A percentile compares a stretch with the other conserved stretches of the same genome.
phyloP scores from a whole-genome alignment of 306 rosid species.

The Inga laurina region DNA sequence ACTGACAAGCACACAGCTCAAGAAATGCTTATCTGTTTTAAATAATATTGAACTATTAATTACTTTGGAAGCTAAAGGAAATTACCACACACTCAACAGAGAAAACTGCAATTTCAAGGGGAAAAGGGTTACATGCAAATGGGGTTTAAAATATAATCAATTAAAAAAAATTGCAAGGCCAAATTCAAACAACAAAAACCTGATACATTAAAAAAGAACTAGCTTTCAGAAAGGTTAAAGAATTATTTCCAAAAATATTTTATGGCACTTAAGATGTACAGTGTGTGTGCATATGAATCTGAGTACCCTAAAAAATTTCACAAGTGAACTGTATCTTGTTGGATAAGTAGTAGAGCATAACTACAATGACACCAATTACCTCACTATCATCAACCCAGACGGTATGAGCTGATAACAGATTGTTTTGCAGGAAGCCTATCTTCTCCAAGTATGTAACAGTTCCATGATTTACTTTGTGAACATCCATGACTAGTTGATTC shows the following conservation, averaged over 20 bases:
- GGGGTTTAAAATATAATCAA: neutral
- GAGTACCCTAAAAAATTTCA: neutral
- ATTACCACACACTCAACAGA: neutral
- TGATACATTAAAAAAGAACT: neutral
- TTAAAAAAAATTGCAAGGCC: neutral
- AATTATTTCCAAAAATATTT: neutral
- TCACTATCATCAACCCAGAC: conserved; percentile 73
- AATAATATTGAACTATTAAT: neutral
- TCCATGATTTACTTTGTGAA: conserved; percentile 66
- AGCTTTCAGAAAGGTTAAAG: neutral
- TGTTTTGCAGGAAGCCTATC: conserved; percentile 59
- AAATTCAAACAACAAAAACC: neutral
- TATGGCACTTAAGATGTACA: neutral
- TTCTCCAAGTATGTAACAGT: conserved; percentile 81
- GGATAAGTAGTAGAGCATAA: conserved; percentile 2
- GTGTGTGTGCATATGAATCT: neutral
- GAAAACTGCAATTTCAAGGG: neutral
- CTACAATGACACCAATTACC: conserved; percentile 44
- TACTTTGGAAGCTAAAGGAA: neutral
- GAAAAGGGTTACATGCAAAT: neutral
- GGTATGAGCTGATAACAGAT: conserved; percentile 84
- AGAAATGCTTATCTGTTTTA: neutral
- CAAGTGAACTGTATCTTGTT: conserved; percentile 12
- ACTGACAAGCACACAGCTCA: neutral
- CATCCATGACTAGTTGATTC: conserved; percentile 67